phyloP scores from a whole-genome alignment of 306 rosid species.

The Medicago ruthenica region DNA sequence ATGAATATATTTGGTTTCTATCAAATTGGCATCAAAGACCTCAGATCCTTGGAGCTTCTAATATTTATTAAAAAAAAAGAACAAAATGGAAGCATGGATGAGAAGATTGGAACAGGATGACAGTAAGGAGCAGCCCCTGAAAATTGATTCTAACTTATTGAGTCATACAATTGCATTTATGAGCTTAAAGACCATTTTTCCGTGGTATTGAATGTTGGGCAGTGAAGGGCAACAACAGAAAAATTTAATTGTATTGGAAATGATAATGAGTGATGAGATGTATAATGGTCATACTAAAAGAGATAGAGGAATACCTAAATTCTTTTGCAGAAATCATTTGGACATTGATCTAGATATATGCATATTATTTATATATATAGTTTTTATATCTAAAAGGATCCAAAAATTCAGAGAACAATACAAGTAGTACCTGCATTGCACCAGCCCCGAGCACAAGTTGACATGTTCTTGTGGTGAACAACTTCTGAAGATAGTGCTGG shows the following conservation, averaged over 20 bases:
- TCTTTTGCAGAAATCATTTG: constrained; percentile 1
- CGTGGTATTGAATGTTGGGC: constrained; percentile 8
- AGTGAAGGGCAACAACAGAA: constrained; percentile 5
- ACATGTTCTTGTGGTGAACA: constrained; percentile 97
- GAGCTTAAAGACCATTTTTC: constrained; percentile 11
- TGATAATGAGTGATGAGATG: constrained; percentile 1
- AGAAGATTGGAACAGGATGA: too few species aligned
- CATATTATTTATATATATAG: neutral
- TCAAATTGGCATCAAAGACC: too few species aligned
- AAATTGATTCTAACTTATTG: too few species aligned
- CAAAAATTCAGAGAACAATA: constrained; percentile 30
- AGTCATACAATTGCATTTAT: neutral
- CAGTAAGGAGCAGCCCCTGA: too few species aligned
- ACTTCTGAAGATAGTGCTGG: constrained; percentile 88
- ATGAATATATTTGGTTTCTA: too few species aligned
- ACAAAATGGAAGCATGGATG: too few species aligned
- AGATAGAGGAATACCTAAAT: constrained; percentile 5
- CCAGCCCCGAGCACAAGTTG: constrained; percentile 99
- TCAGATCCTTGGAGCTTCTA: too few species aligned
- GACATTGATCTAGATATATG: neutral
- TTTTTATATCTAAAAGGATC: constrained; percentile 15
- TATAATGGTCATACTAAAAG: neutral
- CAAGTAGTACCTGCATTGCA: constrained; percentile 92
- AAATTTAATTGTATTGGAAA: neutral
- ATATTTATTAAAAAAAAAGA: too few species aligned